These are phyloP conservation scores for Ustilago xerochloae DNA, from an alignment of 1,284 basidiomycete genomes.

Conservation along the genomic window DNA sequence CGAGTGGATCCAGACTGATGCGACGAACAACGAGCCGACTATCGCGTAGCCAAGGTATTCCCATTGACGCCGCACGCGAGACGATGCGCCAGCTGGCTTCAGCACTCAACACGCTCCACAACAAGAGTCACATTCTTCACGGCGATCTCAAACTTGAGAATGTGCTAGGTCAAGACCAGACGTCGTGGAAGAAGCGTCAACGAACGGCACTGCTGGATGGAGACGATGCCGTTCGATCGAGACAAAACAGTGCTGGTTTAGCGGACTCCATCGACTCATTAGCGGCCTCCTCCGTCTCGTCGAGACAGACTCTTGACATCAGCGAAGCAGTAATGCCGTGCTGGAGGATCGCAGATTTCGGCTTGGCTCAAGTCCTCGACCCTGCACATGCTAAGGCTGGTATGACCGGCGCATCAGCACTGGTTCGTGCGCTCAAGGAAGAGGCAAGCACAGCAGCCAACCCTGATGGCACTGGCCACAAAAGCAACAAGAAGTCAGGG, in stretches of 20 bases:
- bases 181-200: slow-evolving; percentile 48
- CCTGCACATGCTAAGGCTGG: slow-evolving; percentile 8
- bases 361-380: slow-evolving; percentile 72
- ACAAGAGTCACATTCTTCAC: slow-evolving; percentile 74
- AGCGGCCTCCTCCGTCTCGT: slow-evolving; percentile 61
- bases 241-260: slow-evolving; percentile 15
- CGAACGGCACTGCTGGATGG: slow-evolving; percentile 9
- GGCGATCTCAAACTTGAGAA: slow-evolving; percentile 92
- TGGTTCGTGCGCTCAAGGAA: slow-evolving; percentile 44
- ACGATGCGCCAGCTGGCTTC: slow-evolving; percentile 90
- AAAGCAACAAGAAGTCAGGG: slow-evolving; percentile 13
- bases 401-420: slow-evolving; percentile 13
- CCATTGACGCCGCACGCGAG: slow-evolving; percentile 75
- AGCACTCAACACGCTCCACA: slow-evolving; percentile 86
- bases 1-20: slow-evolving; percentile 32
- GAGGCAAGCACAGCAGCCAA: slow-evolving; percentile 1
- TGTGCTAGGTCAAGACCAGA: slow-evolving; percentile 73
- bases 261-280: slow-evolving; percentile 31
- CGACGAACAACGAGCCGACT: slow-evolving; percentile 30
- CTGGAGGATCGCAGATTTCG: slow-evolving; percentile 78
- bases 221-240: slow-evolving; percentile 1
- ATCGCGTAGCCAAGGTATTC: slow-evolving; percentile 50
- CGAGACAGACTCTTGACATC: slow-evolving; percentile 58
- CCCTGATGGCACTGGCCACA: not conserved
- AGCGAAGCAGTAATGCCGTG: slow-evolving; percentile 69